Evolutionary conservation across 768 basidiomycete species (phyloP).

Genomic region (Lactarius hengduanensis): DNA sequence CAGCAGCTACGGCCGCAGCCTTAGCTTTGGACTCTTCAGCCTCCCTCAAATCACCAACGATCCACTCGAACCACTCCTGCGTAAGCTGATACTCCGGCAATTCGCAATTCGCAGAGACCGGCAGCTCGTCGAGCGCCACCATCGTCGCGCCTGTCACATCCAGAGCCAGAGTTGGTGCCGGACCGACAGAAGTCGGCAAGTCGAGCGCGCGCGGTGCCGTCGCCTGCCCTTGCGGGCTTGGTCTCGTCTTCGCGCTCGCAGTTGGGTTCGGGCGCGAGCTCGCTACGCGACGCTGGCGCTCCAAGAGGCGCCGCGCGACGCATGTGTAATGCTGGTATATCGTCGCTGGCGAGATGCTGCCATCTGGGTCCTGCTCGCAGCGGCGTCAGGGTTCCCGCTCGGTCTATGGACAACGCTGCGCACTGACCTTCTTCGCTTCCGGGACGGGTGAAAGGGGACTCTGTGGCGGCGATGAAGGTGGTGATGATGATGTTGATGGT

Average conservation of each 20-base stretch:
- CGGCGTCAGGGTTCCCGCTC: background rate
- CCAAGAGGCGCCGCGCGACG: conserved; percentile 9
- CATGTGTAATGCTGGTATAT: conserved; percentile 4
- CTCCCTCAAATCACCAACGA: background rate
- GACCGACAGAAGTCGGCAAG: background rate
- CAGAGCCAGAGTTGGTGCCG: background rate
- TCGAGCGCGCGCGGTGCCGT: background rate
- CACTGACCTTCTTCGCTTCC: conserved; percentile 9
- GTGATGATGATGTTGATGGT: background rate
- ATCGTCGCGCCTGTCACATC: background rate
- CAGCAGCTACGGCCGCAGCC: background rate
- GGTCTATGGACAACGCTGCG: background rate
- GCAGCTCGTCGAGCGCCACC: conserved; percentile 19
- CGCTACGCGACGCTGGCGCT: background rate
- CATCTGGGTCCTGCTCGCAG: background rate
- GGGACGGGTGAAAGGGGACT: background rate
- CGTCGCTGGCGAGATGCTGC: conserved; percentile 2
- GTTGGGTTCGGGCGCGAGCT: background rate
- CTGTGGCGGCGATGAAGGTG: background rate
- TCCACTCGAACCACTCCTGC: conserved; percentile 20
- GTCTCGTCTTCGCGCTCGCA: background rate
- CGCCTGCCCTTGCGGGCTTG: background rate
- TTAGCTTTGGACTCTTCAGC: background rate
- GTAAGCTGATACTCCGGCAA: conserved; percentile 21
- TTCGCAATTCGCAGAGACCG: background rate